Evolutionary conservation across 257 asterid species (phyloP), one percentile per base, ranked within the genome.

Genomic region (Agastache rugosa): DNA sequence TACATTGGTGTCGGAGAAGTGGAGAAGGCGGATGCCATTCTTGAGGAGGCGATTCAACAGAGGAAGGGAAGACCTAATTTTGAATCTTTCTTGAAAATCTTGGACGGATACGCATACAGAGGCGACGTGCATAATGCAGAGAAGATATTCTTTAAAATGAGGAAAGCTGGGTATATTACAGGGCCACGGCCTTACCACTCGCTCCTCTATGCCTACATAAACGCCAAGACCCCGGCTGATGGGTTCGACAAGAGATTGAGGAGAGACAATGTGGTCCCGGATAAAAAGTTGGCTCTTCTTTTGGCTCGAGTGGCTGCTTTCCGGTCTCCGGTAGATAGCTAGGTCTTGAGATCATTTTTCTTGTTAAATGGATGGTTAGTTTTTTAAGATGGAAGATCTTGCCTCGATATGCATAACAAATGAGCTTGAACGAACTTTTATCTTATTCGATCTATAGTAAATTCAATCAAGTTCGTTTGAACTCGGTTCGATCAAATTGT

Each of bases 121-220:
- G 97, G 98, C 10, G 97, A 90, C 63, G 45, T 94, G 15, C 92
- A 83, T 39, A 92, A 86, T 51, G 55, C 96, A 0, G 97, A 94
- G 89, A 90, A 89, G 82, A 44, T 87, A 8, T 87, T 91, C 66
- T 69, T 73, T 39, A 81, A 79, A 77, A 86, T 85, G 90, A 84
- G 86, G 78, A 78, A 77, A 41, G 86, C 56, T 0, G 96, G 97
- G 8, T 90, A 83, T 42, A 59, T 76, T 1, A 53, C 82, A 10
- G 78, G 83, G n/a, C 1, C 53, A 14, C 68, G 61, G 11, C 89
- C 75, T 69, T 93, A 83, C 62, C 80, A 77, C 29, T 37, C 78
- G 27, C 94, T 94, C 54, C 22, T 90, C 59, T 67, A 71, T 65
- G 96, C 98, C 11, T 92, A 92, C 68, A 12, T 82, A 48, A 89